These are phyloP conservation scores for Aspergillus homomorphus DNA, from an alignment of 495 filamentous ascomycete species.

Conservation along the genomic window DNA sequence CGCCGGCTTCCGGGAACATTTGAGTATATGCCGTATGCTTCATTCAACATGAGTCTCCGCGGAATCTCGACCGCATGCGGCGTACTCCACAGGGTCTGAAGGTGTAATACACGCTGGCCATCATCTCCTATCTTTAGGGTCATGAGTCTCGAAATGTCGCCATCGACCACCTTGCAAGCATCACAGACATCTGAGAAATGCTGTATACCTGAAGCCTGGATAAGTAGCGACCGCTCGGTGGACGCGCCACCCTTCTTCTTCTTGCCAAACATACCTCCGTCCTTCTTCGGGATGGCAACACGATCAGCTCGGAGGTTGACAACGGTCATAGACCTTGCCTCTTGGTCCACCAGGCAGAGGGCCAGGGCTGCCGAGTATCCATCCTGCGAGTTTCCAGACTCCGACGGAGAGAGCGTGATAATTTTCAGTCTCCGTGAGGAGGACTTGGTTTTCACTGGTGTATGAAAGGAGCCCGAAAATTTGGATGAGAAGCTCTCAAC, in stretches of 20 bases:
- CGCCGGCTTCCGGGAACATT: conserved; percentile 29
- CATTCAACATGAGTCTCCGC: conserved; percentile 42
- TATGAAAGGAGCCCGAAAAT: conserved; percentile 54
- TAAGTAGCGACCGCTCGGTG: conserved; percentile 33
- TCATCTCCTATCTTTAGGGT: conserved; percentile 63
- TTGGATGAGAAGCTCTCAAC: conserved; percentile 67
- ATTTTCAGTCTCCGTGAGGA: conserved; percentile 52
- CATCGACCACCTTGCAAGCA: conserved; percentile 70
- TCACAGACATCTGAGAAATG: conserved; percentile 60
- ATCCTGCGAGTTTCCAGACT: conserved; percentile 30
- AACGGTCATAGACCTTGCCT: conserved; percentile 64
- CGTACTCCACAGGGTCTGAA: conserved; percentile 74
- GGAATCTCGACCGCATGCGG: conserved; percentile 56
- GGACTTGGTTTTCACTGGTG: conserved; percentile 44
- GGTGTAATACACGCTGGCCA: conserved; percentile 59
- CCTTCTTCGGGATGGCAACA: conserved; percentile 31
- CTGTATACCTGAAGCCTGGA: conserved; percentile 42
- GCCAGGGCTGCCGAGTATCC: conserved; percentile 48
- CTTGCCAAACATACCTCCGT: conserved; percentile 24
- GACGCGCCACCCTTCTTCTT: conserved; percentile 25
- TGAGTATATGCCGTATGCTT: conserved; percentile 40
- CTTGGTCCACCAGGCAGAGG: conserved; percentile 64
- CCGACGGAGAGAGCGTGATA: conserved; percentile 61
- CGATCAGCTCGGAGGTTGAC: conserved; percentile 54
- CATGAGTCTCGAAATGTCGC: conserved; percentile 62